Evolutionary conservation across 1,284 basidiomycete species (phyloP).

Genomic region (Heterobasidion annosum): DNA sequence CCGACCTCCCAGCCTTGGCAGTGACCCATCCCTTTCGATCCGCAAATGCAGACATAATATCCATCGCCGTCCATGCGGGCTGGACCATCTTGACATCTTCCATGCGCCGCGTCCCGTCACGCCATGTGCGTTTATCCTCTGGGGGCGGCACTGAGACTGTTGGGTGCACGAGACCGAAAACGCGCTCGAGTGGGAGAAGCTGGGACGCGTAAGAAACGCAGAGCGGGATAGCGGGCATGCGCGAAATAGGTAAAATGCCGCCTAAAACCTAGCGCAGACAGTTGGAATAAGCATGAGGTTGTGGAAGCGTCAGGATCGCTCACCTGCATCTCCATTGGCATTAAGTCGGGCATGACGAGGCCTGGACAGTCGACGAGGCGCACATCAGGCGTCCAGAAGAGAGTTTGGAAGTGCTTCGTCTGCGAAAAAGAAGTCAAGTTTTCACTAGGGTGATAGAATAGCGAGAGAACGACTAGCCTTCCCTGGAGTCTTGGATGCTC

Average conservation of each 20-base stretch:
- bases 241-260: slow-evolving; percentile 83
- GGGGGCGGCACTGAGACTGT: slow-evolving; percentile 22
- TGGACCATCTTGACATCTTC: slow-evolving; percentile 10
- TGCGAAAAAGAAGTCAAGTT: slow-evolving; percentile 17
- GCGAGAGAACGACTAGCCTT: slow-evolving; percentile 41
- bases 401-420: slow-evolving; percentile 93
- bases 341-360: slow-evolving; percentile 72
- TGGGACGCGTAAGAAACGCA: slow-evolving; percentile 65
- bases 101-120: slow-evolving; percentile 33
- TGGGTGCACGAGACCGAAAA: slow-evolving; percentile 55
- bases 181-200: slow-evolving; percentile 70
- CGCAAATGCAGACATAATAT: slow-evolving; percentile 74
- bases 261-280: slow-evolving; percentile 47
- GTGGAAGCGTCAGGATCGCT: slow-evolving; percentile 11
- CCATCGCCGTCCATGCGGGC: slow-evolving; percentile 66
- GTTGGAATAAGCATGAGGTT: not conserved
- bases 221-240: slow-evolving; percentile 72
- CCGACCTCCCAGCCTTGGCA: slow-evolving; percentile 82
- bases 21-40: slow-evolving; percentile 76
- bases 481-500: slow-evolving; percentile 84
- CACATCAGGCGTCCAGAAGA: slow-evolving; percentile 78
- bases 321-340: slow-evolving; percentile 76
- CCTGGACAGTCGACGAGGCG: slow-evolving; percentile 84
- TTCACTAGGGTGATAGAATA: not conserved
- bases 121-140: slow-evolving; percentile 67